Percentiles rank a stretch among this genome's conserved stretches.
Conservation (phyloP, 2,329 filamentous ascomycete species). For the Sporothrix variecibatus region DNA sequence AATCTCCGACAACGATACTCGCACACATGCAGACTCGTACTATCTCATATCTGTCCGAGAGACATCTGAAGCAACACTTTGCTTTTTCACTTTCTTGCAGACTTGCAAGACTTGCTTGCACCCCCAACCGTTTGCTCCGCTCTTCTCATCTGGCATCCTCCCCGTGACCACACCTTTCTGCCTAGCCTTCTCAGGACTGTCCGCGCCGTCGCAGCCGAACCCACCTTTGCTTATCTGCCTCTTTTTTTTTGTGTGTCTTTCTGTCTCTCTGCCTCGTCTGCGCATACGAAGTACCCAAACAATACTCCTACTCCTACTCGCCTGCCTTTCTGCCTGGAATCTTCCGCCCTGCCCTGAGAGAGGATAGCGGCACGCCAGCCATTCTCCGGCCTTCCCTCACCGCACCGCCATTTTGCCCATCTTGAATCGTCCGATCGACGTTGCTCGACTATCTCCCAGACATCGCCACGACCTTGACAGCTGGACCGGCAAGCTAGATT, state of each 20-base stretch:
- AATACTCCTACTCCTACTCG: background rate
- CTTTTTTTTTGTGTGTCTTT: background rate
- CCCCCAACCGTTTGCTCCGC: background rate
- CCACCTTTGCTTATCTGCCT: conserved; percentile 17
- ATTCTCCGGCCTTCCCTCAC: background rate
- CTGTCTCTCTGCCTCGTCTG: background rate
- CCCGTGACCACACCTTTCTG: conserved; percentile 4
- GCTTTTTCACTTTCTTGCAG: background rate
- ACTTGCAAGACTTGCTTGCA: background rate
- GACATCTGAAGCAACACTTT: background rate
- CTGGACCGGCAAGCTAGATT: background rate
- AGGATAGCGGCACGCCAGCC: conserved; percentile 1
- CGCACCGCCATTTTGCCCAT: background rate
- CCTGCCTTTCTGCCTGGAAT: background rate
- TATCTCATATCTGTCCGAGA: background rate
- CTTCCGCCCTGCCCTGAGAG: background rate
- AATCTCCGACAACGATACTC: conserved; percentile 9
- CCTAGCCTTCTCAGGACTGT: background rate
- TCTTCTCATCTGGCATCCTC: background rate
- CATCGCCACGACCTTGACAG: conserved; percentile 16
- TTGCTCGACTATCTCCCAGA: background rate
- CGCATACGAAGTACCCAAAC: background rate
- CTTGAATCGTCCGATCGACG: conserved; percentile 8
- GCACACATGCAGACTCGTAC: background rate
- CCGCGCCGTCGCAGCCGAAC: conserved; percentile 20